Percentiles rank a stretch among this genome's conserved stretches.
phyloP scores from a whole-genome alignment of 225 moss, liverwort and hornwort genomes.

The Marchantia paleacea region DNA sequence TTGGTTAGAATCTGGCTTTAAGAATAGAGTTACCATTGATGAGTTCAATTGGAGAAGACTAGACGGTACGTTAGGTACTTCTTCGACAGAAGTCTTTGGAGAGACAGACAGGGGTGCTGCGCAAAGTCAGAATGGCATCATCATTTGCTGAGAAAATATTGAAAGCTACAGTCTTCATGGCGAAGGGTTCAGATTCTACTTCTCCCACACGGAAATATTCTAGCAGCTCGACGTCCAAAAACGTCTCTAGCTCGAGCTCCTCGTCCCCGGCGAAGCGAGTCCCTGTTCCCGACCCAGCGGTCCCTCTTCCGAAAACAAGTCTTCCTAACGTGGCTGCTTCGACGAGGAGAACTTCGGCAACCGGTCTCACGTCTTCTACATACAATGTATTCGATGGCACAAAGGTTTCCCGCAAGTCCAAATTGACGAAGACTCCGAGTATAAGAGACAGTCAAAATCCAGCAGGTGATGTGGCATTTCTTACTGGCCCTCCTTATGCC shows the following conservation, averaged over 20 bases:
- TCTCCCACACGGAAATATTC: slow-evolving; percentile 1
- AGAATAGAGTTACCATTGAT: neutral
- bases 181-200: neutral
- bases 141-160: slow-evolving; percentile 9
- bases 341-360: neutral
- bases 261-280: neutral
- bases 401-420: neutral
- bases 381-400: neutral
- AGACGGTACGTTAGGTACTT: neutral
- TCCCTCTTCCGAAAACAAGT: neutral
- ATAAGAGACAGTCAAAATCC: neutral
- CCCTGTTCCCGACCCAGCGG: neutral
- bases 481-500: neutral
- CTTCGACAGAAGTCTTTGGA: too few relatives aligned
- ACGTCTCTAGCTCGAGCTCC: neutral
- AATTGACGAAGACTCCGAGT: neutral
- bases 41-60: neutral
- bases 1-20: neutral
- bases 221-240: neutral
- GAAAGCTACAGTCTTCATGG: neutral
- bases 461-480: slow-evolving; percentile 6
- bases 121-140: slow-evolving; percentile 9
- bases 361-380: neutral
- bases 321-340: neutral
- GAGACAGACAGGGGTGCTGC: neutral